phyloP scores from a whole-genome alignment of 495 filamentous ascomycete species.

The Cercophora newfieldiana region DNA sequence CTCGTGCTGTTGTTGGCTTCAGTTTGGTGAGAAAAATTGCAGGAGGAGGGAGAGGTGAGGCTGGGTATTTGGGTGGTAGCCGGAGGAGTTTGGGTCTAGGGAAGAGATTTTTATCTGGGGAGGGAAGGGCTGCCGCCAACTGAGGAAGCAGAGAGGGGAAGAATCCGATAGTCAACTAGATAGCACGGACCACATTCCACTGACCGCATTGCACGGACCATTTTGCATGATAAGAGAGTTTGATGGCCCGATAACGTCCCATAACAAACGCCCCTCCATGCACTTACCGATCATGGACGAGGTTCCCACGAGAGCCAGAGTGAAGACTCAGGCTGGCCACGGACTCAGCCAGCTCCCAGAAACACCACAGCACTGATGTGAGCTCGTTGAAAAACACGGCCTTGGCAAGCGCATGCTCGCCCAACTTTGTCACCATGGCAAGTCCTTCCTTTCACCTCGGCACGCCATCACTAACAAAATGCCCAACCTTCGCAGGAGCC shows the following conservation, averaged over 20 bases:
- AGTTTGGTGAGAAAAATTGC: not conserved
- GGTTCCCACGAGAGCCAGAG: no score
- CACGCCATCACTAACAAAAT: no score
- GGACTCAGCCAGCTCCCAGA: not conserved
- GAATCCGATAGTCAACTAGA: not conserved
- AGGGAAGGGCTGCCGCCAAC: conserved; percentile 4
- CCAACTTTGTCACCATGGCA: not conserved
- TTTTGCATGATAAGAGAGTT: no score
- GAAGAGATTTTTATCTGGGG: conserved; percentile 5
- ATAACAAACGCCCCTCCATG: no score
- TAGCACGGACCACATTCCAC: no score
- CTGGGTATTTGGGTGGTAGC: not conserved
- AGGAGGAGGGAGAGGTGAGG: conserved; percentile 5
- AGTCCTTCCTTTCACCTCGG: not conserved
- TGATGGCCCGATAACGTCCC: no score
- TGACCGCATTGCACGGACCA: no score
- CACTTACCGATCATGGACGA: no score
- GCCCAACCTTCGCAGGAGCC: no score
- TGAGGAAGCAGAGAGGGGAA: not conserved
- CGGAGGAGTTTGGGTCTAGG: not conserved
- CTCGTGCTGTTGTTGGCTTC: not conserved
- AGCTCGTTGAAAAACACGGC: not conserved
- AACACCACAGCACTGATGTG: not conserved
- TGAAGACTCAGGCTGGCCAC: not conserved
- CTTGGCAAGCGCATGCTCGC: not conserved